Conservation (phyloP, 2,329 filamentous ascomycete genomes). For the Purpureocillium lavendulum region DNA sequence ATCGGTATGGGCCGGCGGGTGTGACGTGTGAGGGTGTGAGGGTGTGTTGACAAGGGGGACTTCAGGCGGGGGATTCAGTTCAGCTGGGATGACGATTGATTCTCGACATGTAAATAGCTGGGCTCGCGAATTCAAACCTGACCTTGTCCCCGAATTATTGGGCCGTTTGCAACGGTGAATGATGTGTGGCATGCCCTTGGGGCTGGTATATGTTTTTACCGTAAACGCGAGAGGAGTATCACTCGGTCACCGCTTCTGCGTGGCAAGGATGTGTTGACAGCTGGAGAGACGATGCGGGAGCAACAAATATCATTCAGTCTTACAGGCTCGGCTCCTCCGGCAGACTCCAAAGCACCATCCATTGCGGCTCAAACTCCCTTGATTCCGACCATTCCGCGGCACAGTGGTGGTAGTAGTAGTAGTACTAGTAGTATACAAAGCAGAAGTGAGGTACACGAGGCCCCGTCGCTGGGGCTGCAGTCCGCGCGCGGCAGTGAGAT, state of each 20-base stretch:
- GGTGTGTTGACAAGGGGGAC: neutral
- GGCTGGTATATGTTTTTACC: no score
- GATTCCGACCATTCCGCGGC: no score
- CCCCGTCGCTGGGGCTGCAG: no score
- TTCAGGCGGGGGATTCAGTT: conserved; percentile 11
- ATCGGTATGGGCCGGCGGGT: neutral
- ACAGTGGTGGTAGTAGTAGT: no score
- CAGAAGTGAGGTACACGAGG: no score
- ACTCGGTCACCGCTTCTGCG: no score
- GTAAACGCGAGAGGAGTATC: no score
- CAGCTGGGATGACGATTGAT: conserved; percentile 16
- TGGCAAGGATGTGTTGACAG: no score
- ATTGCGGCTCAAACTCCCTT: neutral
- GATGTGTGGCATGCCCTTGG: no score
- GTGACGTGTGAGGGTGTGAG: neutral
- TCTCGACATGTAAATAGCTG: neutral
- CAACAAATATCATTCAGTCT: neutral
- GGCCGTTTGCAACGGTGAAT: neutral
- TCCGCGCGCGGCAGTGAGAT: no score
- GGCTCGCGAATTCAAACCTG: conserved; percentile 22
- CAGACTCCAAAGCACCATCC: neutral
- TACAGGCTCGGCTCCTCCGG: neutral
- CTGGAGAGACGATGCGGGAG: no score
- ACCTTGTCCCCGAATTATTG: conserved; percentile 15
- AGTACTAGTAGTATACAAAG: conserved; percentile 1